Evolutionary conservation across 768 basidiomycete species (phyloP), one percentile per base, ranked within the genome.

Genomic region (Boletellus sp.): DNA sequence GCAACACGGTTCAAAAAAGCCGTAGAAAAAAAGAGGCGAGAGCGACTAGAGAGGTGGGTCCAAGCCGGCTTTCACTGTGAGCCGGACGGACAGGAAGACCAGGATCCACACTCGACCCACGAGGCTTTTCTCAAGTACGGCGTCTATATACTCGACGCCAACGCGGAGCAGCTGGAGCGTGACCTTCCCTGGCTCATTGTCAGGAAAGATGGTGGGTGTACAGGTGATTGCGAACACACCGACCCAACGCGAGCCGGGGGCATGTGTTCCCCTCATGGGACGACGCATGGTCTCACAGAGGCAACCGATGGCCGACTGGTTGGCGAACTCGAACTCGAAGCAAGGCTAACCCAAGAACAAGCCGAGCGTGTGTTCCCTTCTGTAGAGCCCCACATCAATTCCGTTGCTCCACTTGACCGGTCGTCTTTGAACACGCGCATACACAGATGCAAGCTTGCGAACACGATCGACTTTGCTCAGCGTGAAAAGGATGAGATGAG

Each of bases 401-500:
- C 40, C 6, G 40, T 39, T 22, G 10, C 37, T 16, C 37, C 44
- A 8, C 33, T 32, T 12, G 48, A 41, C 24, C 39, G 9, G 9
- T 19, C 56, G 4, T 37, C 49, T 20, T 20, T 47, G 39, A 60
- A 51, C 28, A 42, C 54, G 10, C 58, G 56, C 12, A 51, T 65
- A 35, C 65, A 65, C 19, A 55, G 64, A 41, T 65, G 64, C 45
- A 62, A 61, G 56, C 52, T 53, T 32, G 70, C 70, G 4, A 87
- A 87, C 63, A 87, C 85, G 26, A 78, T 91, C 62, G 81, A 90
- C 64, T 92, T 94, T 66, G 83, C 88, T 13, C 78, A 83, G 60
- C 76, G 90, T 31, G 92, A 95, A 71, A 81, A 81, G 67, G 88
- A 90, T 53, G 93, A 94, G 72, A 94, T 94, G 90, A 74, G 87